Evolutionary conservation across 495 filamentous ascomycete species (phyloP).

Genomic region (Mytilinidion resinicola): DNA sequence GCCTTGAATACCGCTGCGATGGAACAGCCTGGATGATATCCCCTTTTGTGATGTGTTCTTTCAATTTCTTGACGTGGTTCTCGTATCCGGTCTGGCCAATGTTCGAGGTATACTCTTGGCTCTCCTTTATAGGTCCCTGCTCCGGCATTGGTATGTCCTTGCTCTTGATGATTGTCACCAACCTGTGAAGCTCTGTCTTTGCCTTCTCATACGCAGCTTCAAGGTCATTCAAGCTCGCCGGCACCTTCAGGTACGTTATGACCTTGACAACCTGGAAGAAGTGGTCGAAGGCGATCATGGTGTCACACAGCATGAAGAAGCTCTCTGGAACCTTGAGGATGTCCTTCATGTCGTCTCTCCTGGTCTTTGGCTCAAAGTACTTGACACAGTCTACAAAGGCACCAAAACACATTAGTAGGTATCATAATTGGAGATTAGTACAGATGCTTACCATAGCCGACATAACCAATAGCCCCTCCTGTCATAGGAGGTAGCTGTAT

Average conservation of each 20-base stretch:
- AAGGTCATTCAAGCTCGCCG: slow-evolving; percentile 50
- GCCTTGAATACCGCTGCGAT: slow-evolving; percentile 83
- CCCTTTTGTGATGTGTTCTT: slow-evolving; percentile 79
- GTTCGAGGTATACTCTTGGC: slow-evolving; percentile 84
- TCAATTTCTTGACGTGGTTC: slow-evolving; percentile 69
- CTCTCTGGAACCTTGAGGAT: slow-evolving; percentile 82
- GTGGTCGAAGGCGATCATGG: slow-evolving; percentile 89
- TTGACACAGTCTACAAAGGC: slow-evolving; percentile 72
- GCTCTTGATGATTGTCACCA: slow-evolving; percentile 61
- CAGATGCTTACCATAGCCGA: slow-evolving; percentile 59
- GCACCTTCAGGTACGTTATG: slow-evolving; percentile 75
- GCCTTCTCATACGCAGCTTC: slow-evolving; percentile 59
- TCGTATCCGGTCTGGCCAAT: slow-evolving; percentile 87
- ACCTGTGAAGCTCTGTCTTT: slow-evolving; percentile 52
- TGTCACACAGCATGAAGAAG: slow-evolving; percentile 96
- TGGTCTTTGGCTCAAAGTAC: slow-evolving; percentile 95
- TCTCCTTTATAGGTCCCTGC: slow-evolving; percentile 62
- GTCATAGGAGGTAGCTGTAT: slow-evolving; percentile 75
- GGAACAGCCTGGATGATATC: slow-evolving; percentile 98
- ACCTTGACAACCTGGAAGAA: slow-evolving; percentile 89
- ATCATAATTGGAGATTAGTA: no score
- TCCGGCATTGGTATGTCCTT: slow-evolving; percentile 71
- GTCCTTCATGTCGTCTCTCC: slow-evolving; percentile 72
- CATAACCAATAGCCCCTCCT: slow-evolving; percentile 91
- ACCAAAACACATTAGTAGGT: no score